Base-by-base conservation (phyloP, 768 basidiomycete species). In the Udeniomyces megalosporus region DNA sequence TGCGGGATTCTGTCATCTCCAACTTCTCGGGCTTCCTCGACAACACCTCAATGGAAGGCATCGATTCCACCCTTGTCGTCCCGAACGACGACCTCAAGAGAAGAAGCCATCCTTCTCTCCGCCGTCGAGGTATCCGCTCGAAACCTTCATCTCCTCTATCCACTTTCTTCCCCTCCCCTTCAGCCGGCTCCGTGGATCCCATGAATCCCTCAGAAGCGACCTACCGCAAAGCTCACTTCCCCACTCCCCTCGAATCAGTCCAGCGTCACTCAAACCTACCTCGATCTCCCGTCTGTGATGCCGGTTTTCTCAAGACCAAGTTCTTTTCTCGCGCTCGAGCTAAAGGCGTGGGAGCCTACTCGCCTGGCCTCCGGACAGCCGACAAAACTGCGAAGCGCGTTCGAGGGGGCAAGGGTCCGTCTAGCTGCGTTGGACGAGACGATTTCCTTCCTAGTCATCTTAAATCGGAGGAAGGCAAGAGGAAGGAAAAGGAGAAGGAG, bases 391-490 rank as follows among this genome's bases (percentile, higher is more conserved):
- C 38, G 1, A 28, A 28, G 28, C 28, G 44, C 8, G 44, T 45
- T 6, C n/a, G 22, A 26, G 6, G 35, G 12, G 29, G 20, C 8
- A 26, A 24, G 8, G 55, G 14, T 11, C 42, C n/a, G n/a, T n/a
- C n/a, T n/a, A n/a, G n/a, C n/a, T n/a, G 24, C 6, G 35, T 57
- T 11, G 55, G 52, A 17, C 12, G 62, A 32, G 62, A 63, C 32
- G 56, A 63, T 26, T 63, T 63, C 49, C 38, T 63, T 10, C 62
- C 62, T 1, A 32, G 56, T 2, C 62, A 63, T 38, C 56, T 63
- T 22, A 63, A 63, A 44, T 58, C 56, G 38, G 62, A 63, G 45
- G 50, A 58, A 31, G 62, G 62, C 31, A 63, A 63, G 49, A 35
- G 51, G 38, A 44, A 50, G 28, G 56, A 52, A 26, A 63, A 63